These are phyloP conservation scores for Colletotrichum destructivum DNA, from an alignment of 2,329 filamentous ascomycete genomes.

Conservation along the genomic window DNA sequence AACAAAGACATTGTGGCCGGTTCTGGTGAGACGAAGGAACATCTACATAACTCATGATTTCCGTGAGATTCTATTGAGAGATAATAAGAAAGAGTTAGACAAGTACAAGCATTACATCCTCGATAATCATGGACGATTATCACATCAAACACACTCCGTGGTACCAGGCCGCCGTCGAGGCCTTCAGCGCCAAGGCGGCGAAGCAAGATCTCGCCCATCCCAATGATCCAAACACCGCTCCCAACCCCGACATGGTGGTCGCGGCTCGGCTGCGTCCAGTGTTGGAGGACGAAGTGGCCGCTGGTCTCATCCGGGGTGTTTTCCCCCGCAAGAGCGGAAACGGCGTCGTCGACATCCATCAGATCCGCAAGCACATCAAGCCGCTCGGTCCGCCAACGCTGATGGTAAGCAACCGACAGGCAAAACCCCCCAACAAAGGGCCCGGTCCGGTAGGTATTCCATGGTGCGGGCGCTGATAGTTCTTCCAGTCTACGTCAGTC, in stretches of 20 bases:
- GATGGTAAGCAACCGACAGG: constrained; percentile 44
- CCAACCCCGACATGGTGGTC: constrained; percentile 52
- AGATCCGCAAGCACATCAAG: constrained; percentile 52
- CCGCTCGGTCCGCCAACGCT: constrained; percentile 49
- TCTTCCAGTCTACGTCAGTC: constrained; percentile 52
- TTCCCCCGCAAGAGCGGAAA: constrained; percentile 45
- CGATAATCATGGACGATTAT: constrained; percentile 25
- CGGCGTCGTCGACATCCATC: constrained; percentile 54
- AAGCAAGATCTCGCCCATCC: neutral
- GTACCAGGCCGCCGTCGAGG: constrained; percentile 26
- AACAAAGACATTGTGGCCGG: neutral
- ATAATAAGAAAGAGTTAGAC: too few relatives aligned
- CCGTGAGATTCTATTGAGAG: too few relatives aligned
- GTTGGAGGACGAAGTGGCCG: constrained; percentile 51
- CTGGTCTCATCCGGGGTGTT: constrained; percentile 49
- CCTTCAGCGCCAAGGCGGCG: constrained; percentile 23
- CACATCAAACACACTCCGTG: constrained; percentile 27
- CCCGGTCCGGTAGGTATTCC: neutral
- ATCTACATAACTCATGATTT: neutral
- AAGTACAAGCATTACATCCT: neutral
- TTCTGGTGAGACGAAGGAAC: neutral
- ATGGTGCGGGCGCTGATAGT: neutral
- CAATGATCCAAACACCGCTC: neutral
- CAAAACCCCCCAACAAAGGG: neutral
- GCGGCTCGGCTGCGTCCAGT: constrained; percentile 56